phyloP scores from a whole-genome alignment of 139 green algal species.

The Coccomyxa sp. region DNA sequence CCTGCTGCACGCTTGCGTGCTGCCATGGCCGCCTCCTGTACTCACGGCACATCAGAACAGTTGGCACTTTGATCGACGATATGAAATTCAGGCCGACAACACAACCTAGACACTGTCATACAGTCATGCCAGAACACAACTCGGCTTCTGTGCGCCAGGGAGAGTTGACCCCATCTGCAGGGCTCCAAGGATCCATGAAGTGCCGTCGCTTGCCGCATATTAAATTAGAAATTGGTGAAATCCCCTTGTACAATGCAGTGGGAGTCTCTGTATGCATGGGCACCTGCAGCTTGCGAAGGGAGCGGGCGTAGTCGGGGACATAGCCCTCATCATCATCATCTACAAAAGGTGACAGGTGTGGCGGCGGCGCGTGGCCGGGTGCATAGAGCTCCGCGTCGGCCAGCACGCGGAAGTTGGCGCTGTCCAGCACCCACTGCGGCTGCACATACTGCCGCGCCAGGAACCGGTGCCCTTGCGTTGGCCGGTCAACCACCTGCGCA shows the following conservation, averaged over 20 bases:
- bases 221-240: neutral
- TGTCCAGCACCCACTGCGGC: slow-evolving; percentile 98
- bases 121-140: neutral
- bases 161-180: neutral
- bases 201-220: neutral
- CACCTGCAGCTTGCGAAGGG: slow-evolving; percentile 77
- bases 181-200: neutral
- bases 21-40: slow-evolving; percentile 62
- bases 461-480: slow-evolving; percentile 62
- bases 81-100: neutral
- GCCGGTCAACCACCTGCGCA: slow-evolving; percentile 64
- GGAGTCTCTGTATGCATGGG: neutral
- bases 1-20: slow-evolving; percentile 49
- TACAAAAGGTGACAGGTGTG: slow-evolving; percentile 98
- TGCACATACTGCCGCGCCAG: slow-evolving; percentile 88
- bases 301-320: slow-evolving; percentile 84
- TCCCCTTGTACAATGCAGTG: neutral
- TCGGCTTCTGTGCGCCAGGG: neutral
- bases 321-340: slow-evolving; percentile 70
- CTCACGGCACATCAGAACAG: neutral
- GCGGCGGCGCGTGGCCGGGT: slow-evolving; percentile 74
- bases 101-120: neutral
- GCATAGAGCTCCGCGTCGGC: slow-evolving; percentile 70
- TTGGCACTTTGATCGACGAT: neutral
- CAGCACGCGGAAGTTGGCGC: slow-evolving; percentile 80